phyloP scores from a whole-genome alignment of 768 basidiomycete species.

The Leccinum broughii region DNA sequence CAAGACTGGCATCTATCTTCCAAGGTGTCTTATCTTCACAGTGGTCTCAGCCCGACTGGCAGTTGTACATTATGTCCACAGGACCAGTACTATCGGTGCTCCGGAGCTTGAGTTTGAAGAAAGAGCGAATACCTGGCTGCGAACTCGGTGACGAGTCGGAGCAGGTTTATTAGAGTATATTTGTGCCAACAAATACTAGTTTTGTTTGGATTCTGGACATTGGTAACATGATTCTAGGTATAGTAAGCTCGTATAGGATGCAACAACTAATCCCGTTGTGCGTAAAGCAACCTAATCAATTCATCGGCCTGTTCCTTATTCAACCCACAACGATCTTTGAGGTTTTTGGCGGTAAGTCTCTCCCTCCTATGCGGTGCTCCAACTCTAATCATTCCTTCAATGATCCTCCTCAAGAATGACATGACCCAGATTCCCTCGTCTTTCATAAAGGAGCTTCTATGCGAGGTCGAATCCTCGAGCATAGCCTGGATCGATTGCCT shows the following conservation, averaged over 20 bases:
- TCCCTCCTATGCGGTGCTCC: conserved; percentile 9
- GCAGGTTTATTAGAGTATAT: neutral
- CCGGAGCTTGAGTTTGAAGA: too few species aligned
- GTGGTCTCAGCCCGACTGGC: neutral
- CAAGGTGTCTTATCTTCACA: neutral
- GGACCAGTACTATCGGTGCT: neutral
- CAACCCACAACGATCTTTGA: conserved; percentile 20
- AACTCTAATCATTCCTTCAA: conserved; percentile 15
- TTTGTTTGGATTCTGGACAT: neutral
- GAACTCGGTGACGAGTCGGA: neutral
- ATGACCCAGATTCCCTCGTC: conserved; percentile 25
- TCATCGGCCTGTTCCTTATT: conserved; percentile 21
- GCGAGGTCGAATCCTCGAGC: conserved; percentile 25
- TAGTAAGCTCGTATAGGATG: conserved; percentile 2
- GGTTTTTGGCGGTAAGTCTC: conserved; percentile 11
- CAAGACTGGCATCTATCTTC: neutral
- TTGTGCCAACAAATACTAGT: neutral
- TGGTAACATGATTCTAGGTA: neutral
- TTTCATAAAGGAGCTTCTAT: conserved; percentile 14
- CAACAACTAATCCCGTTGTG: conserved; percentile 3
- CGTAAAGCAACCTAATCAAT: conserved; percentile 12
- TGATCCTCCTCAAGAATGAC: conserved; percentile 23
- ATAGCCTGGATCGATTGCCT: conserved; percentile 17
- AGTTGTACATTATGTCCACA: neutral
- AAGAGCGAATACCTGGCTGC: too few species aligned